These are phyloP conservation scores for Globisporangium polare DNA, from an alignment of 352 stramenopile genomes.

Conservation along the genomic window DNA sequence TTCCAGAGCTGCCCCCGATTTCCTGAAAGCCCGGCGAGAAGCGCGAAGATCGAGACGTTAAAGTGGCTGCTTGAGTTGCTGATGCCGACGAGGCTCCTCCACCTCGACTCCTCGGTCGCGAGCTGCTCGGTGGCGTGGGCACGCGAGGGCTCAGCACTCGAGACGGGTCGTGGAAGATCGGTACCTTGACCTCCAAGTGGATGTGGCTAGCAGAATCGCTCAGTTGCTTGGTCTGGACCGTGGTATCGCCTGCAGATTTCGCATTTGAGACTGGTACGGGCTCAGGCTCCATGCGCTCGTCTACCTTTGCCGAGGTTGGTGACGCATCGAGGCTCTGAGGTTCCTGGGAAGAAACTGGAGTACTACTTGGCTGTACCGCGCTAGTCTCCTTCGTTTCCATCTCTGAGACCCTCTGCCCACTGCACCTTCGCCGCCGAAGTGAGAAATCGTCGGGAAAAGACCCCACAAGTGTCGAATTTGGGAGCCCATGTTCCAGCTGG, in stretches of 20 bases:
- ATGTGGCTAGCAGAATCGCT: slow-evolving; percentile 6
- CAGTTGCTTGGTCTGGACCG: not conserved
- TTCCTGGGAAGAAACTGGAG: not conserved
- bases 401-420: not conserved
- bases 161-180: not conserved
- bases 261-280: not conserved
- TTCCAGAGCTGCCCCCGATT: not conserved
- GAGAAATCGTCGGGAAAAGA: slow-evolving; percentile 38
- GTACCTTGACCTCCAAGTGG: slow-evolving; percentile 10
- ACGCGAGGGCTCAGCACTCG: not conserved
- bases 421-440: slow-evolving; percentile 1
- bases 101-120: not conserved
- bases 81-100: not conserved
- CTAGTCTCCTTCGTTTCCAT: not conserved
- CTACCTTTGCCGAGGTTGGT: not conserved
- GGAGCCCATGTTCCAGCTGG: slow-evolving; percentile 20
- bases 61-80: not conserved
- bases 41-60: not conserved
- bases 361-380: not conserved
- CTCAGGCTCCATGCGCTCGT: slow-evolving; percentile 9
- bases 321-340: not conserved
- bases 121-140: slow-evolving; percentile 2
- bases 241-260: not conserved
- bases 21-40: not conserved
- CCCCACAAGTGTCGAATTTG: slow-evolving; percentile 22